These are phyloP conservation scores for Phaffomyces thermotolerans DNA, from an alignment of 805 yeast genomes.

Conservation along the genomic window DNA sequence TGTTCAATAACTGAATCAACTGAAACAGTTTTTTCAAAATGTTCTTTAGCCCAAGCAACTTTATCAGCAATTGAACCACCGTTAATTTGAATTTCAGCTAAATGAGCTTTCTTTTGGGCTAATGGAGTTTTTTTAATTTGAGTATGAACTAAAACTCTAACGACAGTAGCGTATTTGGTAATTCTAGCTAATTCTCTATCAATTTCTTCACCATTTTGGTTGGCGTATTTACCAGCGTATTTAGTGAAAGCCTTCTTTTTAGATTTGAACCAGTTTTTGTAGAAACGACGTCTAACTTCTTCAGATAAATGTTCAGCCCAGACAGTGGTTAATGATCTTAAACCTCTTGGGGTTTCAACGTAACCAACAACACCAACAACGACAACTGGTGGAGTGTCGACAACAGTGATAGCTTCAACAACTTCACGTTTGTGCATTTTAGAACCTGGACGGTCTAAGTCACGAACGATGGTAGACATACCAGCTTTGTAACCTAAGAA, in stretches of 20 bases:
- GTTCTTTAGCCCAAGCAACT: conserved; percentile 98
- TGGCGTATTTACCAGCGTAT: conserved; percentile 97
- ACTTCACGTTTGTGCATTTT: conserved; percentile 99
- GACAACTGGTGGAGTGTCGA: conserved; percentile 98
- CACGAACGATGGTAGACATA: conserved; percentile 99
- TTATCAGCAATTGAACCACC: conserved; percentile 98
- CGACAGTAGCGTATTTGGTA: conserved; percentile 95
- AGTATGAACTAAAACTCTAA: conserved; percentile 99
- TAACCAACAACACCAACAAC: conserved; percentile 99
- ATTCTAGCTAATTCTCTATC: conserved; percentile 98
- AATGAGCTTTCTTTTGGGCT: conserved; percentile 98
- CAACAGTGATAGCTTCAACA: conserved; percentile 98
- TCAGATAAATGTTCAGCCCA: conserved; percentile 99
- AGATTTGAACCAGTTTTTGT: conserved; percentile 99
- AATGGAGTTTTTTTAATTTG: conserved; percentile 99
- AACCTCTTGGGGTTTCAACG: conserved; percentile 99
- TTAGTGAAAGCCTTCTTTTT: conserved; percentile 99
- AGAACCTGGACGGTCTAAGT: conserved; percentile 99
- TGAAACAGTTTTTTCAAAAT: conserved; percentile 97
- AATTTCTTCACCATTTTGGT: conserved; percentile 76
- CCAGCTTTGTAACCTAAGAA: conserved; percentile 99
- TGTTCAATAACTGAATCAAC: conserved; percentile 96
- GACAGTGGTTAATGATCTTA: conserved; percentile 98
- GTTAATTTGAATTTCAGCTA: conserved; percentile 99
- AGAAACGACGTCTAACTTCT: conserved; percentile 99